Evolutionary conservation across 495 filamentous ascomycete genomes (phyloP).

Genomic region (Aspergillus funiculosus): DNA sequence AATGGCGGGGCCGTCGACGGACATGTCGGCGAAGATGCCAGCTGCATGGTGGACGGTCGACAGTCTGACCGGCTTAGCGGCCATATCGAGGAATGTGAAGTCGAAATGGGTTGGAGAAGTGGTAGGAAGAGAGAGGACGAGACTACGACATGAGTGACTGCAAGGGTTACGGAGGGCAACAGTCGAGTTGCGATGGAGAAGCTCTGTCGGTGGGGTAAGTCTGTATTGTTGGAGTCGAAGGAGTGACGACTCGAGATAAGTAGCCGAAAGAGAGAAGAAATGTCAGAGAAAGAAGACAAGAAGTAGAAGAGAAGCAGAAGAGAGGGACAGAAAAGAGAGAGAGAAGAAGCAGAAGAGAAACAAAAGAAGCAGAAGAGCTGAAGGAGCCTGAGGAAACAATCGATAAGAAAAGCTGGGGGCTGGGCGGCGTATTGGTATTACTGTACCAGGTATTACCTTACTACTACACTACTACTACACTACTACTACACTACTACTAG

Average conservation of each 20-base stretch:
- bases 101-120: neutral
- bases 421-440: too few species aligned
- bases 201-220: too few species aligned
- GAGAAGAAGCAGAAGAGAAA: conserved; percentile 14
- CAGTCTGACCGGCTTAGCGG: conserved; percentile 30
- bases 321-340: conserved; percentile 9
- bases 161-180: neutral
- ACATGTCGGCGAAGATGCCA: conserved; percentile 94
- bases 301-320: conserved; percentile 1
- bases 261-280: neutral
- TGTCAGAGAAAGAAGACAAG: conserved; percentile 3
- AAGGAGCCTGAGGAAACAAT: conserved; percentile 4
- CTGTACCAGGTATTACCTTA: too few species aligned
- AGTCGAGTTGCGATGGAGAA: too few species aligned
- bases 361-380: neutral
- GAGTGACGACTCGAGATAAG: too few species aligned
- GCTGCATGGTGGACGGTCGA: conserved; percentile 62
- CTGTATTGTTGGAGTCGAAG: too few species aligned
- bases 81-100: conserved; percentile 20
- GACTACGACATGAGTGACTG: conserved; percentile 6
- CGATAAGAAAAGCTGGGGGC: conserved; percentile 1
- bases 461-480: too few species aligned
- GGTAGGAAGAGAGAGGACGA: neutral
- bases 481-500: too few species aligned
- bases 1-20: conserved; percentile 87